These are phyloP conservation scores for Hortiboletus rubellus DNA, from an alignment of 1,284 basidiomycete species.

Conservation along the genomic window DNA sequence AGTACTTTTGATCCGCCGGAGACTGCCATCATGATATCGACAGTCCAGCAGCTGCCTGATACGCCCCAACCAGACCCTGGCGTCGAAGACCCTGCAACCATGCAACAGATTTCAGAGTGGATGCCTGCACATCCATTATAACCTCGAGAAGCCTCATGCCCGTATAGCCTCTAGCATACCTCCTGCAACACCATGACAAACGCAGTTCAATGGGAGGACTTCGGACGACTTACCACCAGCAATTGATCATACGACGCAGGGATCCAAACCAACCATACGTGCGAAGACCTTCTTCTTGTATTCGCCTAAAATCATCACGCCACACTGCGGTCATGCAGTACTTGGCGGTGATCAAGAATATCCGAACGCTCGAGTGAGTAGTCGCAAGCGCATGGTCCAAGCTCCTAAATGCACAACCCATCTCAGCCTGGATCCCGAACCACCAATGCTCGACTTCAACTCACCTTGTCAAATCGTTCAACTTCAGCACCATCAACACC, in stretches of 20 bases:
- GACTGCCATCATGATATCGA: slow-evolving; percentile 38
- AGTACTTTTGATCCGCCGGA: neutral
- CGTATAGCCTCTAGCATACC: slow-evolving; percentile 54
- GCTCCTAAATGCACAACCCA: slow-evolving; percentile 43
- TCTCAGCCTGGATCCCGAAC: neutral
- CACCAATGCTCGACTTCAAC: slow-evolving; percentile 22
- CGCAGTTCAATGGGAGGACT: neutral
- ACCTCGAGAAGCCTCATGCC: slow-evolving; percentile 55
- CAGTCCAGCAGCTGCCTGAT: slow-evolving; percentile 64
- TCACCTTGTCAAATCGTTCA: slow-evolving; percentile 80
- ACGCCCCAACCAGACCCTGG: slow-evolving; percentile 62
- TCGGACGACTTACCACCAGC: slow-evolving; percentile 60
- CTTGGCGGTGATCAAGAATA: slow-evolving; percentile 91
- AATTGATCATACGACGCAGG: slow-evolving; percentile 54
- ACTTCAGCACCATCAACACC: slow-evolving; percentile 86
- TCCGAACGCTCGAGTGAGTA: slow-evolving; percentile 76
- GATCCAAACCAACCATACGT: slow-evolving; percentile 46
- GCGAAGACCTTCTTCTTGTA: slow-evolving; percentile 50
- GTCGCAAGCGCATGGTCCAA: slow-evolving; percentile 72
- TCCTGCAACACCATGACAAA: slow-evolving; percentile 43
- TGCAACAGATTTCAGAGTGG: slow-evolving; percentile 55
- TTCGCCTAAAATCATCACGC: slow-evolving; percentile 69
- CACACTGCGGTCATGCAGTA: slow-evolving; percentile 88
- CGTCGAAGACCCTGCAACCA: slow-evolving; percentile 66
- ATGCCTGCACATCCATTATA: slow-evolving; percentile 69